Evolutionary conservation across 768 basidiomycete genomes (phyloP), one percentile per base, ranked within the genome.

Genomic region (Mycena rebaudengoi): DNA sequence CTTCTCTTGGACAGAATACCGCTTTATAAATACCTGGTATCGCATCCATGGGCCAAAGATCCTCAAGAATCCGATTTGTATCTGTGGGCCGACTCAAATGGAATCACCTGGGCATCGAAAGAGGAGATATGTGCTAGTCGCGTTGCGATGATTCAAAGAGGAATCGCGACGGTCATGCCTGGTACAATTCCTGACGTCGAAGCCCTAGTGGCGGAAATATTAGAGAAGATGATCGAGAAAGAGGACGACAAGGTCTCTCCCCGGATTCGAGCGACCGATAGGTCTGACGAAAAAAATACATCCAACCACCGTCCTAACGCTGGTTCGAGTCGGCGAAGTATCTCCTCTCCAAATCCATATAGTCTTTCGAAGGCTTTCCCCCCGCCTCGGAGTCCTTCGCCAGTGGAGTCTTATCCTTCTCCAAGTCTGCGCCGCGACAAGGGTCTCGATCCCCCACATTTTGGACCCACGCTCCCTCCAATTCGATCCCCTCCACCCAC

Each of bases 111-210:
- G 66, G 64, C 62, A 7, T 68, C 66, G 11, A 40, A 62, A n/a
- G 66, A 62, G 18, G 62, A 64, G 23, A 68, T 68, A 14, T 68
- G 66, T 26, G 58, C 62, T 4, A 64, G 62, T 26, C 66, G 66
- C 12, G 66, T 53, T 16, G 6, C 29, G 33, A 68, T 68, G 62
- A 46, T 64, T 37, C 66, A 68, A n/a, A 64, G 64, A 45, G 25
- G 43, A 43, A 44, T 68, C 46, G 66, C 62, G 8, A 57, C 49
- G 12, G 58, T 64, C 49, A 18, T 28, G 11, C 62, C 66, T 10
- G 59, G 66, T 14, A 59, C 49, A n/a, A 51, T 57, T 46, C 66
- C 66, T 30, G 49, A 61, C 43, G 66, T 68, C 23, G 62, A 63
- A 20, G 62, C 66, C 12, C 62, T 68, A 5, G 58, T 64, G 12